These are phyloP conservation scores for Podospora comata DNA, from an alignment of 495 filamentous ascomycete genomes.

Conservation along the genomic window DNA sequence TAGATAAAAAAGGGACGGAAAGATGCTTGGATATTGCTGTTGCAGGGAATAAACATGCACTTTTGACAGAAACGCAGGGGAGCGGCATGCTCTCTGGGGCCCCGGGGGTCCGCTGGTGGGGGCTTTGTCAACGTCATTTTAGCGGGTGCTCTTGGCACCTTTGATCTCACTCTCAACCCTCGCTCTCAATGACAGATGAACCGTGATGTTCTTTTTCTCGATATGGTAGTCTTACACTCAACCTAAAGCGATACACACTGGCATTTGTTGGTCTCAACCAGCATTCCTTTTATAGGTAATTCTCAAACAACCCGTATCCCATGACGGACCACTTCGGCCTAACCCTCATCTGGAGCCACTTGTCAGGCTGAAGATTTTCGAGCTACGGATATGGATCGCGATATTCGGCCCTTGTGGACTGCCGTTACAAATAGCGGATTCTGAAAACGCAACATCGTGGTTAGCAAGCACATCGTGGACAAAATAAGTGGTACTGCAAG, in stretches of 20 bases:
- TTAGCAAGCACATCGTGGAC: no score
- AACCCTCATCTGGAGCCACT: neutral
- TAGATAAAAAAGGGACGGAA: neutral
- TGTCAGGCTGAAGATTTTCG: constrained; percentile 4
- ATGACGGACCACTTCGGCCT: neutral
- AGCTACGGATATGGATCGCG: neutral
- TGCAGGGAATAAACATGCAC: neutral
- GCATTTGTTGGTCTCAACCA: neutral
- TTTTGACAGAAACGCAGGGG: neutral
- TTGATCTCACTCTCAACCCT: neutral
- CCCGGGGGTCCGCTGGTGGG: neutral
- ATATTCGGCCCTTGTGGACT: constrained; percentile 13
- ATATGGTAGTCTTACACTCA: neutral
- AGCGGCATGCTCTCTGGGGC: neutral
- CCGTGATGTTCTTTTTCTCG: neutral
- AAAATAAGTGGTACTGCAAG: no score
- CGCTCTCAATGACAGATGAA: no score
- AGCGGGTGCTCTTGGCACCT: neutral
- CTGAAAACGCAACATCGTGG: neutral
- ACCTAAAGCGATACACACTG: neutral
- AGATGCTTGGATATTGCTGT: neutral
- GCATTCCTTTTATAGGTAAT: neutral
- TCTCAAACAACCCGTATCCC: neutral
- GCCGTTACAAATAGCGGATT: neutral
- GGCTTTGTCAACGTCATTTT: constrained; percentile 14